Evolutionary conservation across 192 early-diverging fungal species (phyloP), one percentile per base, ranked within the genome.

Genomic region (Podila clonocystis): DNA sequence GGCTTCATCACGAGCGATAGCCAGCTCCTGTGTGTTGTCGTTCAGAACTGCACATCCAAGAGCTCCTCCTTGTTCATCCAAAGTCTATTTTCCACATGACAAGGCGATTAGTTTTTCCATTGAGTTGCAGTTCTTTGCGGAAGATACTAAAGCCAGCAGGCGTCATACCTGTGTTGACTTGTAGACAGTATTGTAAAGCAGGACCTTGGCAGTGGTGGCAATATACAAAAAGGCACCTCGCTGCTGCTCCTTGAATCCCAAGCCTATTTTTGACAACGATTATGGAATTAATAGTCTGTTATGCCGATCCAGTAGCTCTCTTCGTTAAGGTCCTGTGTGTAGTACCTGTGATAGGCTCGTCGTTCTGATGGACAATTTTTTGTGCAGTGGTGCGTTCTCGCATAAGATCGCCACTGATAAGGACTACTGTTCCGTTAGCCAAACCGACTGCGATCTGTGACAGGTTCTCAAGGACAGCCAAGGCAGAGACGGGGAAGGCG

Each of bases 401-500:
- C 38, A 90, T 89, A 19, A 98, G 84, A 76, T 96, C 94, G 7
- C 96, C 95, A 38, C 93, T 89, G 20, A 94, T 89, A 38, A 97
- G 83, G 24, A 97, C 83, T 0, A 97, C 96, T 5, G 94, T 91
- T 15, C 98, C 98, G 72, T 96, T 97, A 26, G 95, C 94, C 67
- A 99, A 85, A 4, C 97, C 98, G 38, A 98, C 85, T 17, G 98
- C 98, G 17, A 97, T 86, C 82, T 97, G 98, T 8, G 93, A 88
- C 77, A 96, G 66, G 64, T 92, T 92, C 33, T 94, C 92, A 9
- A 96, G 68, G 13, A 90, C 88, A 52, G 95, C 93, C 52, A 96
- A 65, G 0, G 93, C 89, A 1, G 95, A 84, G 2, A 91, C 93
- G 6, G 93, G 93, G 72, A 90, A 91, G 5, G 91, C 83, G 45